Conservation (phyloP, 2,329 filamentous ascomycete genomes). For the Cladosporium austrohemisphaericum region DNA sequence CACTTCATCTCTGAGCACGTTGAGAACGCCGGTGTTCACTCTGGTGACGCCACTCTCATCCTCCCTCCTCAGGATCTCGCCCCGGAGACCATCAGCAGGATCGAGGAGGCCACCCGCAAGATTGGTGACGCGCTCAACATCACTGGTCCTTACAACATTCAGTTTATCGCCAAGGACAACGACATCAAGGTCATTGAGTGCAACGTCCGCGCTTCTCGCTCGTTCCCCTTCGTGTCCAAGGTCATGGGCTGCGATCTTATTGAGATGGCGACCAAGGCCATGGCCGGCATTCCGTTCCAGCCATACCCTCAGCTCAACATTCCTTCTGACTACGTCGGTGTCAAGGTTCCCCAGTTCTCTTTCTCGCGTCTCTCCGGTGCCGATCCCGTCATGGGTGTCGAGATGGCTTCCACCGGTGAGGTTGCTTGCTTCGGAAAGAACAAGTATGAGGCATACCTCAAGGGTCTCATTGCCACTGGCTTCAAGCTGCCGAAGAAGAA, state of each 20-base stretch:
- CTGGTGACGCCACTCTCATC: conserved; percentile 93
- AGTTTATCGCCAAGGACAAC: conserved; percentile 99
- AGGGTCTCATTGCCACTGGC: conserved; percentile 89
- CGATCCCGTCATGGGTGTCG: conserved; percentile 92
- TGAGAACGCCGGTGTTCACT: conserved; percentile 97
- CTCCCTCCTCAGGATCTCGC: conserved; percentile 91
- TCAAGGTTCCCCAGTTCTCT: conserved; percentile 98
- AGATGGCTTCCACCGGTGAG: conserved; percentile 98
- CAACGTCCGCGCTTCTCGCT: conserved; percentile 92
- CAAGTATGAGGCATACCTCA: conserved; percentile 97
- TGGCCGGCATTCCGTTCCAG: conserved; percentile 76
- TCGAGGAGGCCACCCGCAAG: conserved; percentile 92
- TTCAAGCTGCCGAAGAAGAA: conserved; percentile 97
- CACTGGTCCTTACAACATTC: conserved; percentile 96
- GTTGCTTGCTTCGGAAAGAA: conserved; percentile 94
- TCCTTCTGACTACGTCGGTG: conserved; percentile 78
- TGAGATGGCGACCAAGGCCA: conserved; percentile 97
- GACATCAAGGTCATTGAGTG: conserved; percentile 99
- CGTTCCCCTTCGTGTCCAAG: conserved; percentile 97
- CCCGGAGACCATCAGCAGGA: conserved; percentile 79
- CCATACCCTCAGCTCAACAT: conserved; percentile 78
- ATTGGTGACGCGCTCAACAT: conserved; percentile 92
- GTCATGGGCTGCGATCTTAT: conserved; percentile 97
- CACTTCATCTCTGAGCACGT: conserved; percentile 99
- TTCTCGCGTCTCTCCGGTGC: conserved; percentile 96